Conservation (phyloP, 1,284 basidiomycete species). For the Moesziomyces antarcticus region DNA sequence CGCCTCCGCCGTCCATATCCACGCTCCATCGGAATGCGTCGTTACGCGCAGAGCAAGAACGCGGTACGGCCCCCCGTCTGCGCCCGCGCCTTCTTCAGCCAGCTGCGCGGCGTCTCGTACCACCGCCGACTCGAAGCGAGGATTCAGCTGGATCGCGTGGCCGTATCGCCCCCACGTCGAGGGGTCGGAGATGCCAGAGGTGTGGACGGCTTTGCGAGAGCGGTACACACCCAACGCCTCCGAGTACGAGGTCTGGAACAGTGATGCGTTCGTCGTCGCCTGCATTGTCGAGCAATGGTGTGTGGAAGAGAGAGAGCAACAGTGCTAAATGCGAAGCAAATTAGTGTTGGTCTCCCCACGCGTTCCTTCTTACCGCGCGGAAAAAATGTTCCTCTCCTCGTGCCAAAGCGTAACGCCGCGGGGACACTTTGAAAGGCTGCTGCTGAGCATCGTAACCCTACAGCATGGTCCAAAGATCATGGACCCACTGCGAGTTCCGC, state of each 20-base stretch:
- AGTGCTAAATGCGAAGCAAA: background rate
- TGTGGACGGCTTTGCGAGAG: constrained; percentile 28
- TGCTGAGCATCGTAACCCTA: too few relatives aligned
- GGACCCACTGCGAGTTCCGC: too few relatives aligned
- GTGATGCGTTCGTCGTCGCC: constrained; percentile 24
- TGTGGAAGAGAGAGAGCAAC: background rate
- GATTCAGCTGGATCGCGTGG: constrained; percentile 39
- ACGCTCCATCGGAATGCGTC: background rate
- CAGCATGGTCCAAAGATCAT: too few relatives aligned
- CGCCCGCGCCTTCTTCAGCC: constrained; percentile 25
- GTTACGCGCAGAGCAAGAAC: constrained; percentile 14
- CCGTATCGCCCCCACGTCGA: constrained; percentile 17
- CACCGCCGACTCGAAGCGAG: constrained; percentile 8
- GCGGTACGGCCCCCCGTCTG: constrained; percentile 33
- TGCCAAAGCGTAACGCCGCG: too few relatives aligned
- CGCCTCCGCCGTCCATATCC: constrained; percentile 29
- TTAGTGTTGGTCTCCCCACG: constrained; percentile 28
- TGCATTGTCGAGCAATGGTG: constrained; percentile 26
- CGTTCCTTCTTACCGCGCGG: constrained; percentile 26
- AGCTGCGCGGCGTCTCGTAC: constrained; percentile 10
- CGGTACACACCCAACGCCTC: constrained; percentile 39
- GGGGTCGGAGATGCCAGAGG: constrained; percentile 7
- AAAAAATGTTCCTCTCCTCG: too few relatives aligned
- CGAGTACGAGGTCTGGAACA: constrained; percentile 51
- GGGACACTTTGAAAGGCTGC: too few relatives aligned